Evolutionary conservation across 345 rosid genomes (phyloP), one percentile per base, ranked within the genome.

Genomic region (Pugionium cornutum): DNA sequence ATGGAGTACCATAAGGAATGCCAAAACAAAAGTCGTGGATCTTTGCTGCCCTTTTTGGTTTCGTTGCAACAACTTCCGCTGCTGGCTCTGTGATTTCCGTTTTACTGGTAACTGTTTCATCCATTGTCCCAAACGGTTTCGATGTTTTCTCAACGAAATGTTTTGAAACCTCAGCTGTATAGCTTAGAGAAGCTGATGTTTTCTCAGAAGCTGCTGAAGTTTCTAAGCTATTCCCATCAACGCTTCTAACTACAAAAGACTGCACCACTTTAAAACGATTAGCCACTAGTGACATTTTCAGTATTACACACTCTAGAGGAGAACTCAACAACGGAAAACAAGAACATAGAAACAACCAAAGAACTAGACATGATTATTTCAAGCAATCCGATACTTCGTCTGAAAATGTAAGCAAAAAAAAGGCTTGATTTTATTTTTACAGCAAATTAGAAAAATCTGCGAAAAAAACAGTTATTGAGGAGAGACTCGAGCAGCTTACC

Each of bases 1-100:
- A 41, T 40, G 47, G 33, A 51, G 55, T 81, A 89, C 98, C 96
- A 73, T 80, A 91, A 51, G 98, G 98, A 69, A 91, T 89, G 60
- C 98, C 98, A 49, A 91, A 89, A 76, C 96, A 91, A 56, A 91
- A 91, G 74, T 91, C 98, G 56, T 89, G 98, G 69, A 89, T 85
- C 80, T 80, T 87, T 4, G 98, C 95, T 4, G 84, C 76, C 73
- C 79, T 70, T 66, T 53, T 68, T 3, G 68, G 85, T 45, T 62
- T 69, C 9, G 47, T n/a, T 6, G 35, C n/a, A 26, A 72, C 85
- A 71, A 62, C 58, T 58, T 77, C 87, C 76, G 62, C 69, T 5
- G 30, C 75, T 4, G 72, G 39, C 61, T 77, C 84, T 9, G 43
- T 49, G 35, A n/a, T 31, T 35, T 11, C 68, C 29, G 37, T 40